These are phyloP conservation scores for Chlamydomonas schloesseri DNA, from an alignment of 139 green algal species.

Conservation along the genomic window DNA sequence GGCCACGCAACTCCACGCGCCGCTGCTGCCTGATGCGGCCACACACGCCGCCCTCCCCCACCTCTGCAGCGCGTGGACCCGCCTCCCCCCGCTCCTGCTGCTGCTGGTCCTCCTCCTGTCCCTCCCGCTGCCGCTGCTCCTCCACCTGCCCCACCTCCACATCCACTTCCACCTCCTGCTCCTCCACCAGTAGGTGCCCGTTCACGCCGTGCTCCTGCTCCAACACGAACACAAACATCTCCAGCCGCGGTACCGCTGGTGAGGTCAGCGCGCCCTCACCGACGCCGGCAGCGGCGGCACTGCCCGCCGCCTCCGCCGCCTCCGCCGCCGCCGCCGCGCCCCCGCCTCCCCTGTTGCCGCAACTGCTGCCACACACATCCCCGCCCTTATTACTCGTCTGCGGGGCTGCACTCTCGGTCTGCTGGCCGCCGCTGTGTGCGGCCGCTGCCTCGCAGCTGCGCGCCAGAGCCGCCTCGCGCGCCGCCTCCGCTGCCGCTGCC, in stretches of 20 bases:
- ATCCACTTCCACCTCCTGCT: not conserved
- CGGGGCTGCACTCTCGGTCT: too few species aligned
- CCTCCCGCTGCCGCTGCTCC: not conserved
- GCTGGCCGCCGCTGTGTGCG: too few species aligned
- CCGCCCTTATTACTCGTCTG: too few species aligned
- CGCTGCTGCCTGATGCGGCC: not conserved
- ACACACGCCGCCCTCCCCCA: too few species aligned
- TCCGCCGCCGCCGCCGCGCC: not conserved
- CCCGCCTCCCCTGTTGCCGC: not conserved
- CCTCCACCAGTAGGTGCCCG: conserved; percentile 19
- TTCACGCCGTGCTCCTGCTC: conserved; percentile 24
- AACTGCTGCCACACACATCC: not conserved
- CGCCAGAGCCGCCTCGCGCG: not conserved
- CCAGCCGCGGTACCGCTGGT: not conserved
- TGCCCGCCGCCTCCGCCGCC: not conserved
- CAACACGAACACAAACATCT: conserved; percentile 31
- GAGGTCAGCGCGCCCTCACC: not conserved
- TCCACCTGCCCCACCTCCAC: not conserved
- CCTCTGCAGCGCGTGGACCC: too few species aligned
- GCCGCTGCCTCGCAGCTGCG: not conserved
- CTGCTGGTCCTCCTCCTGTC: too few species aligned
- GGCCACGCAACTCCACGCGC: not conserved
- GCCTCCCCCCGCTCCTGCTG: too few species aligned
- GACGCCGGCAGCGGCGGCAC: too few species aligned
- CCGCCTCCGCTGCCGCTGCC: not conserved